phyloP scores from a whole-genome alignment of 73 alveolate genomes.

The Diophrys sp. region DNA sequence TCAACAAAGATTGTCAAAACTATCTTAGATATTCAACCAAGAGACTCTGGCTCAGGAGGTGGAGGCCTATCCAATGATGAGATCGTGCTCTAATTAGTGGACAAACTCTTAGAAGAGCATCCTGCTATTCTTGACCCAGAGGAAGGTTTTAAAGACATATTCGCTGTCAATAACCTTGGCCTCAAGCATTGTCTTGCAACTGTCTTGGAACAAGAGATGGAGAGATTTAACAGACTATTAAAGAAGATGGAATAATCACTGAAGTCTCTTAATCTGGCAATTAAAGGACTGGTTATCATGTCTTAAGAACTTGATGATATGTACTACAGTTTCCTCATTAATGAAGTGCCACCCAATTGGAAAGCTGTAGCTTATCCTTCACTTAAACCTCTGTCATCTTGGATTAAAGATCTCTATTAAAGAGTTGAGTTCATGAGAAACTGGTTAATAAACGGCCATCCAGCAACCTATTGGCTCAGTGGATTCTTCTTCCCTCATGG shows the following conservation, averaged over 20 bases:
- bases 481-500: constrained; percentile 99
- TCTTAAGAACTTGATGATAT: constrained; percentile 97
- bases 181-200: constrained; percentile 89
- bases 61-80: constrained; percentile 92
- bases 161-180: constrained; percentile 52
- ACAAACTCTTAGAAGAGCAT: constrained; percentile 40
- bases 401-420: constrained; percentile 95
- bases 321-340: constrained; percentile 90
- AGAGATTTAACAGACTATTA: constrained; percentile 90
- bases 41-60: constrained; percentile 69
- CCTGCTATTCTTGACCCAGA: constrained; percentile 57
- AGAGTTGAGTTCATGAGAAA: constrained; percentile 95
- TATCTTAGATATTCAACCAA: constrained; percentile 91
- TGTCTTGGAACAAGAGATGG: constrained; percentile 89
- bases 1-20: constrained; percentile 76
- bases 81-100: constrained; percentile 74
- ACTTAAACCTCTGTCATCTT: constrained; percentile 94
- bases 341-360: constrained; percentile 97
- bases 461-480: constrained; percentile 96
- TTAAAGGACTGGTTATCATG: constrained; percentile 97
- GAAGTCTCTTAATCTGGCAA: constrained; percentile 89
- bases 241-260: constrained; percentile 83
- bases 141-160: constrained; percentile 48
- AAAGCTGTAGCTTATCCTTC: constrained; percentile 94
- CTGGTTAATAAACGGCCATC: constrained; percentile 97